Evolutionary conservation across 306 rosid species (phyloP), one percentile per base, ranked within the genome.

Genomic region (Vicia sativa): DNA sequence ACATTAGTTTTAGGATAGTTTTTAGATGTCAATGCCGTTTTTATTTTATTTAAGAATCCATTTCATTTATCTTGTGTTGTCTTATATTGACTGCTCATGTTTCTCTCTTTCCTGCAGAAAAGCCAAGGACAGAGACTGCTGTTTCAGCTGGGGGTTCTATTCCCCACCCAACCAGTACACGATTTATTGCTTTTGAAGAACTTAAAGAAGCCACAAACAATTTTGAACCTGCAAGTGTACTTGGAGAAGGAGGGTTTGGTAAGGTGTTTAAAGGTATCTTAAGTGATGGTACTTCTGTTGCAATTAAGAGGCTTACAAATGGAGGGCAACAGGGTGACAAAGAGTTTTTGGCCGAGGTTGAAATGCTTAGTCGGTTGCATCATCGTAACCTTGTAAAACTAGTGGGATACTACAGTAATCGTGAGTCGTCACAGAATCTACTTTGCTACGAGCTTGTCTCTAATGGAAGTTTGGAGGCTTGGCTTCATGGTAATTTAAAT

Each of bases 191-290:
- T 63, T 95, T 76, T 64, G 99, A 95, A 79, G 99, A 95, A 82
- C 99, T 95, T 65, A 87, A 82, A 81, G 96, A 83, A 82, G 99
- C 99, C 62, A 95, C 99, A 44, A 90, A 87, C 83, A 90, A 95
- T 82, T 95, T 95, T 80, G 95, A 90, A 83, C 21, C 85, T 54
- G 84, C 89, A 11, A 88, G 95, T 61, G 62, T 90, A 58, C 87
- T 95, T 44, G 99, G 99, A 81, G 99, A 95, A 84, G 99, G 97
- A 38, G 95, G 99, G 44, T 90, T 95, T 73, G 99, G 99, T 67
- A 84, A 72, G 80, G 97, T 95, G 57, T 95, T 84, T 74, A 95
- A 85, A 86, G 99, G 99, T 26, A 89, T 88, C 78, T 82, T 95
- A 58, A 84, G 77, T 78, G 96, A 95, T 44, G 99, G 99, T 80